Evolutionary conservation across 2,329 filamentous ascomycete species (phyloP).

Genomic region (Diaporthe vexans): DNA sequence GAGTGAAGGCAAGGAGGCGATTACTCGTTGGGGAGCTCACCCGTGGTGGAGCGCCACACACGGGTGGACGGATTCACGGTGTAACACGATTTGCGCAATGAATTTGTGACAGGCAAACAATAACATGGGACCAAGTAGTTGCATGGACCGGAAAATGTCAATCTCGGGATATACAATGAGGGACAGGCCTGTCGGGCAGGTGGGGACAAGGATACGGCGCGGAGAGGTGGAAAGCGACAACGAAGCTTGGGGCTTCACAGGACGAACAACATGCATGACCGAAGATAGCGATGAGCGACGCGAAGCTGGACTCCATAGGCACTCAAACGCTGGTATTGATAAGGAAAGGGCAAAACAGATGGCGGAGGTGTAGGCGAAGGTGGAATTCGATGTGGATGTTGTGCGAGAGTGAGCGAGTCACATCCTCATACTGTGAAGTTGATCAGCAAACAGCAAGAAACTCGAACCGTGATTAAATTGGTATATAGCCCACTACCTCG

Average conservation of each 20-base stretch:
- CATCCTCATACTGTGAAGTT: not conserved
- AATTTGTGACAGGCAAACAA: conserved; percentile 37
- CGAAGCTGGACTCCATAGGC: not conserved
- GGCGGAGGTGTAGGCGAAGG: not conserved
- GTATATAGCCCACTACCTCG: conserved; percentile 31
- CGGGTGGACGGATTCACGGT: not conserved
- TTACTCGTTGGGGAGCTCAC: not conserved
- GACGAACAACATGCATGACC: not conserved
- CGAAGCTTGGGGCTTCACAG: not conserved
- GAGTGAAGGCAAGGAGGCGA: not conserved
- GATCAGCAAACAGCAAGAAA: conserved; percentile 10
- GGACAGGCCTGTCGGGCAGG: not conserved
- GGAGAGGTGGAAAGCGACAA: not conserved
- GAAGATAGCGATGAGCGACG: not conserved
- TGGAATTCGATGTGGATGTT: not conserved
- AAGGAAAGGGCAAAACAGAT: not conserved
- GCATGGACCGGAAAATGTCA: not conserved
- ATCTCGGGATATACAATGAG: not conserved
- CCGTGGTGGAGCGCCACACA: not conserved
- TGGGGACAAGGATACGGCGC: not conserved
- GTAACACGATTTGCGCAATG: conserved; percentile 31
- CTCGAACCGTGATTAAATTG: conserved; percentile 29
- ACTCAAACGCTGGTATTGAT: not conserved
- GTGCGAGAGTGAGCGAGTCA: not conserved
- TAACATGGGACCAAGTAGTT: not conserved